Conservation (phyloP, 257 asterid genomes). For the Fraxinus anomala region DNA sequence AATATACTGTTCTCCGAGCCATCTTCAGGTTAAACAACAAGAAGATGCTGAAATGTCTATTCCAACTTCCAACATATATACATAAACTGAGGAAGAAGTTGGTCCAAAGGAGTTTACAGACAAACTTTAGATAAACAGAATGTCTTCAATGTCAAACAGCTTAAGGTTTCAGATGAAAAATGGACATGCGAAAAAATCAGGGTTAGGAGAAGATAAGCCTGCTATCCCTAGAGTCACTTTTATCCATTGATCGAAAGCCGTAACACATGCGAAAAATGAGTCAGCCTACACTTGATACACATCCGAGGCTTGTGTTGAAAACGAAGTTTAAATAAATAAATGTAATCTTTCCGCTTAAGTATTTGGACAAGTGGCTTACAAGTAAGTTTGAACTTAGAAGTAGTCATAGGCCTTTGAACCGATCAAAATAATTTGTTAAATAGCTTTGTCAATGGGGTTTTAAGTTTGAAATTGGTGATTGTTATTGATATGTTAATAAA, state of each 20-base stretch:
- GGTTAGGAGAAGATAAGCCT: too few relatives aligned
- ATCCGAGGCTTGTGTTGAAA: background rate
- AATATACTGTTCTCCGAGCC: constrained; percentile 21
- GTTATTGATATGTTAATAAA: background rate
- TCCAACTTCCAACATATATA: background rate
- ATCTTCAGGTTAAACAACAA: constrained; percentile 22
- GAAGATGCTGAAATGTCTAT: background rate
- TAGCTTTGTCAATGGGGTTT: constrained; percentile 19
- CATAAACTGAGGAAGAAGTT: background rate
- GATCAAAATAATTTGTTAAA: constrained; percentile 34
- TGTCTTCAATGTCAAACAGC: background rate
- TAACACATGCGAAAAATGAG: too few relatives aligned
- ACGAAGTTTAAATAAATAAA: background rate
- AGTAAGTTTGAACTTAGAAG: constrained; percentile 11
- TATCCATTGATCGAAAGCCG: too few relatives aligned
- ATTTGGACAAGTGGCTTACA: background rate
- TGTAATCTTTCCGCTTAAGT: background rate
- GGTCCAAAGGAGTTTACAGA: background rate
- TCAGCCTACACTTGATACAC: background rate
- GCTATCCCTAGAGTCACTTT: too few relatives aligned
- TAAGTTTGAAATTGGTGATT: background rate
- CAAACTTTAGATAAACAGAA: too few relatives aligned
- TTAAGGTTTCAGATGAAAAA: too few relatives aligned
- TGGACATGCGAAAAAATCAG: too few relatives aligned
- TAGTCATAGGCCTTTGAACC: constrained; percentile 24